Evolutionary conservation across 108 stramenopile genomes (phyloP).

Genomic region (Cyclotella sp.): DNA sequence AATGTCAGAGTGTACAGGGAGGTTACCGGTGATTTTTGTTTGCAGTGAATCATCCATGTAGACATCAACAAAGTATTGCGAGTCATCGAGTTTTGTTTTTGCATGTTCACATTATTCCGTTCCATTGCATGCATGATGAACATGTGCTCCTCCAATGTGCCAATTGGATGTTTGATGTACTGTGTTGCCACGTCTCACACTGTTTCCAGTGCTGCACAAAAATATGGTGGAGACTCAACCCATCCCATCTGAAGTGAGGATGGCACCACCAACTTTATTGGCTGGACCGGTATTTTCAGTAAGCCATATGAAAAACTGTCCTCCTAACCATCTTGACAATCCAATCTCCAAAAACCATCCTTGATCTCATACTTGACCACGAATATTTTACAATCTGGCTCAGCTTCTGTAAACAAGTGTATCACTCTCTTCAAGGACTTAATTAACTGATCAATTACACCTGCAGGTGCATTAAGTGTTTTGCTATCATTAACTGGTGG

Average conservation of each 20-base stretch:
- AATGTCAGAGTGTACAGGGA: too few relatives aligned
- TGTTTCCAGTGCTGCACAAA: too few relatives aligned
- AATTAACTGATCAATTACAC: too few relatives aligned
- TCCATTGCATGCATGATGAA: not conserved
- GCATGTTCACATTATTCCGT: not conserved
- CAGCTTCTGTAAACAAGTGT: constrained; percentile 1
- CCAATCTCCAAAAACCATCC: too few relatives aligned
- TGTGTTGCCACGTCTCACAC: not conserved
- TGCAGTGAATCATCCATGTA: constrained; percentile 41
- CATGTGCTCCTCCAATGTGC: not conserved
- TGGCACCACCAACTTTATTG: constrained; percentile 8
- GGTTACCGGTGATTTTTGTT: too few relatives aligned
- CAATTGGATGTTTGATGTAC: not conserved
- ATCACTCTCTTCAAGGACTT: constrained; percentile 13
- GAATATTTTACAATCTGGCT: not conserved
- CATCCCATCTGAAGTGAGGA: too few relatives aligned
- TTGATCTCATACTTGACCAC: too few relatives aligned
- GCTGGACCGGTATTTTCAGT: not conserved
- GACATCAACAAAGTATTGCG: constrained; percentile 10
- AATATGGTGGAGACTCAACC: too few relatives aligned
- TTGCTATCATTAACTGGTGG: constrained; percentile 29
- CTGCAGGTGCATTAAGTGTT: too few relatives aligned
- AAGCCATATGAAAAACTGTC: constrained; percentile 10
- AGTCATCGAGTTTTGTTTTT: not conserved
- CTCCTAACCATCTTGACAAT: constrained; percentile 9